These are phyloP conservation scores for Penicillium decumbens DNA, from an alignment of 2,329 filamentous ascomycete genomes.

Conservation along the genomic window DNA sequence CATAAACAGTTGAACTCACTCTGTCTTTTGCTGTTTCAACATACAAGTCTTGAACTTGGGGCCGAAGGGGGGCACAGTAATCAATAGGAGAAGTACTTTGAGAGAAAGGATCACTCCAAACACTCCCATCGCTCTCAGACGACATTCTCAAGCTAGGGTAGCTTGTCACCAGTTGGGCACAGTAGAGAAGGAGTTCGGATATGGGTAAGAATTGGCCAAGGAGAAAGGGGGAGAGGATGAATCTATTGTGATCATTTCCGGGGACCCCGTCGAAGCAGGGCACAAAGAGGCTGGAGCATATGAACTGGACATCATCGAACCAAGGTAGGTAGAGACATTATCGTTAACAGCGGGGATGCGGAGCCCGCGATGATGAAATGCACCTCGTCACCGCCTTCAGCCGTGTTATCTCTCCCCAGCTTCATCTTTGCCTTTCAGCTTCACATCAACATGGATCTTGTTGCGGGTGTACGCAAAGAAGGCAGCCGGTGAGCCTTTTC, in stretches of 20 bases:
- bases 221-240: background rate
- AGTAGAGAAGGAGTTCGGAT: slow-evolving; percentile 3
- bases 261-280: background rate
- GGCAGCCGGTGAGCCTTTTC: slow-evolving; percentile 56
- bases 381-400: slow-evolving; percentile 8
- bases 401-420: background rate
- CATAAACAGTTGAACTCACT: slow-evolving; percentile 26
- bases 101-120: too few relatives aligned
- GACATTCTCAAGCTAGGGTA: slow-evolving; percentile 21
- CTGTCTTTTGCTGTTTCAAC: slow-evolving; percentile 31
- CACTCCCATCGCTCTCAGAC: slow-evolving; percentile 9
- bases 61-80: slow-evolving; percentile 8
- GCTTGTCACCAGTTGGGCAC: slow-evolving; percentile 1
- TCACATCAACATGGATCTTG: slow-evolving; percentile 65
- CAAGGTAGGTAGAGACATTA: slow-evolving; percentile 5
- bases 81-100: slow-evolving; percentile 2
- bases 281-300: background rate
- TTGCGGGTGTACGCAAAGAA: slow-evolving; percentile 90
- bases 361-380: slow-evolving; percentile 15
- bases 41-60: slow-evolving; percentile 29
- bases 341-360: slow-evolving; percentile 16
- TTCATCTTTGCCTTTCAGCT: background rate
- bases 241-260: slow-evolving; percentile 18
- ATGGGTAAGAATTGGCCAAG: background rate
- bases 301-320: slow-evolving; percentile 16